A percentile compares a stretch with the other conserved stretches of the same genome.
Evolutionary conservation across 805 yeast genomes (phyloP).

Genomic region (Wickerhamiella parazyma): DNA sequence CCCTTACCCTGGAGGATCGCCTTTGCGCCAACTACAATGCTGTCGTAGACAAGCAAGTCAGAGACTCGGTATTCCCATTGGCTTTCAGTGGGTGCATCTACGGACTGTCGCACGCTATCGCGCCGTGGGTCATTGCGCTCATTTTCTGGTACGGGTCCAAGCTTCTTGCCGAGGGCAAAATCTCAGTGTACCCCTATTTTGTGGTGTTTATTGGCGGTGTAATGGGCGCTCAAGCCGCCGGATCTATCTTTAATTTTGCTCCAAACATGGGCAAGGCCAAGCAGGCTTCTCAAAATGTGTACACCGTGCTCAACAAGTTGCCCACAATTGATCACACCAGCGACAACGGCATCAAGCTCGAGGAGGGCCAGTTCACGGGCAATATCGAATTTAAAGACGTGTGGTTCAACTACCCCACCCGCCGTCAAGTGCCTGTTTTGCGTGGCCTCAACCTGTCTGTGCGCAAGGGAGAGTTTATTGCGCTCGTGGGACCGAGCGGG

Average conservation of each 20-base stretch:
- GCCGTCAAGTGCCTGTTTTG: slow-evolving; percentile 39
- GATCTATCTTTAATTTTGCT: slow-evolving; percentile 27
- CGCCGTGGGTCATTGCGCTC: slow-evolving; percentile 30
- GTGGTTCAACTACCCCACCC: slow-evolving; percentile 49
- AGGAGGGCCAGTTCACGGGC: slow-evolving; percentile 30
- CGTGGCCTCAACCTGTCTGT: slow-evolving; percentile 37
- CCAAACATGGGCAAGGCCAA: slow-evolving; percentile 33
- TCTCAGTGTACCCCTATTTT: slow-evolving; percentile 26
- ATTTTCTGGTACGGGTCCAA: slow-evolving; percentile 34
- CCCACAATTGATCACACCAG: slow-evolving; percentile 26
- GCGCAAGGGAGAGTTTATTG: slow-evolving; percentile 39
- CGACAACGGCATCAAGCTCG: slow-evolving; percentile 22
- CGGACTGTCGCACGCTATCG: slow-evolving; percentile 28
- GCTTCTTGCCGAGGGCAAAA: slow-evolving; percentile 23
- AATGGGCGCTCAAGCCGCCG: slow-evolving; percentile 31
- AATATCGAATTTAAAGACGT: slow-evolving; percentile 43
- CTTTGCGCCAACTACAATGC: slow-evolving; percentile 24
- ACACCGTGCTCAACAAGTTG: slow-evolving; percentile 21
- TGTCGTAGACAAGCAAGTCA: slow-evolving; percentile 23
- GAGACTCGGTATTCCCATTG: slow-evolving; percentile 21
- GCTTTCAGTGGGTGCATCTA: slow-evolving; percentile 27
- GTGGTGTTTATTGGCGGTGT: slow-evolving; percentile 29
- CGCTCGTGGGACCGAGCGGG: slow-evolving; percentile 55
- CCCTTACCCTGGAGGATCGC: slow-evolving; percentile 30
- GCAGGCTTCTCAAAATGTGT: slow-evolving; percentile 26